phyloP scores from a whole-genome alignment of 176 grass and related monocot genomes.

The Bolboschoenus planiculmis region DNA sequence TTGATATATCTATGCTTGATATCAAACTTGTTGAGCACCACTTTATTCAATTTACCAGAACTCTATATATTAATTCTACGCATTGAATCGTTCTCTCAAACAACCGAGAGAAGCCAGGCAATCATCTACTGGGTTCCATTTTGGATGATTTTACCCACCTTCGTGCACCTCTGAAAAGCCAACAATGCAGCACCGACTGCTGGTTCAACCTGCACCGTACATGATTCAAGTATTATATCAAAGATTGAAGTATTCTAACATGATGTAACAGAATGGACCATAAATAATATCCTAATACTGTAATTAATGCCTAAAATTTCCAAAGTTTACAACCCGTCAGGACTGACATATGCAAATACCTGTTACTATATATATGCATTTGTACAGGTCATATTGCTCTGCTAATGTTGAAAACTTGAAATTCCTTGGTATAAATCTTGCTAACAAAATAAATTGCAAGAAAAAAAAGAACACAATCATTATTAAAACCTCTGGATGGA shows the following conservation, averaged over 20 bases:
- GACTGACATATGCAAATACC: background rate
- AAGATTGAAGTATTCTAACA: background rate
- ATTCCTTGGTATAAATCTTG: background rate
- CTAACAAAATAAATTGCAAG: background rate
- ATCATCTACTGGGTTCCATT: constrained; percentile 36
- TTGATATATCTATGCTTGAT: background rate
- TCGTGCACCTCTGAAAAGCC: constrained; percentile 43
- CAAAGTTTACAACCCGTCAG: background rate
- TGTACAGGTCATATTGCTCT: background rate
- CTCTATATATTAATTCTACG: background rate
- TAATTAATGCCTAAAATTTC: background rate
- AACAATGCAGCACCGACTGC: constrained; percentile 83
- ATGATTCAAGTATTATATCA: background rate
- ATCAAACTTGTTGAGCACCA: background rate
- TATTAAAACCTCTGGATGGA: constrained; percentile 60
- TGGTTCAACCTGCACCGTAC: constrained; percentile 58
- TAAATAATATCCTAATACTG: background rate
- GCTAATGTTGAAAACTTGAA: background rate
- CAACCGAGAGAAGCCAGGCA: background rate
- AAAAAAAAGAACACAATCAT: background rate
- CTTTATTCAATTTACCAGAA: background rate
- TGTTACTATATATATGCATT: background rate
- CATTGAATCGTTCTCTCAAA: background rate
- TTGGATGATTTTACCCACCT: constrained; percentile 33
- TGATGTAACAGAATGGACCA: background rate